Conservation (phyloP, 257 asterid species). For the Solanum medicagineum region DNA sequence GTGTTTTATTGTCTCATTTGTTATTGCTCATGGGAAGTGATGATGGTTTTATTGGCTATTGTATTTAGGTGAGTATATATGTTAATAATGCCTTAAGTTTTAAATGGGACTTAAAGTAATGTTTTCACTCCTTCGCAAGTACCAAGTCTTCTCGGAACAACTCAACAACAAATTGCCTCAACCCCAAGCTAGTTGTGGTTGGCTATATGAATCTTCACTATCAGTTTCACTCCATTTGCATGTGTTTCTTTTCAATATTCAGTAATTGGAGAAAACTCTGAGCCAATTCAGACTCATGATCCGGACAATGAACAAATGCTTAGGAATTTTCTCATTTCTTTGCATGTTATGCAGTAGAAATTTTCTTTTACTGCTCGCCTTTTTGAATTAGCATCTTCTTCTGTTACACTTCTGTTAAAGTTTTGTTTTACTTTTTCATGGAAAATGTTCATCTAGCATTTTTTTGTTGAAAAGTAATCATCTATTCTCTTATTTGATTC, state of each 20-base stretch:
- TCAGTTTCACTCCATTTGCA: not conserved
- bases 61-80: not conserved
- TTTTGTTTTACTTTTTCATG: not conserved
- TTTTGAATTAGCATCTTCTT: not conserved
- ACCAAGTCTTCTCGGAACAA: not conserved
- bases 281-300: not conserved
- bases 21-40: not conserved
- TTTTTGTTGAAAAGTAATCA: not conserved
- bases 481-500: not conserved
- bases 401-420: not conserved
- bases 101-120: not conserved
- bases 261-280: not conserved
- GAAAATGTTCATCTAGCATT: not conserved
- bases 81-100: not conserved
- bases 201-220: not conserved
- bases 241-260: not conserved
- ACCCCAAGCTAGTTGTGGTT: not conserved
- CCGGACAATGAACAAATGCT: not conserved
- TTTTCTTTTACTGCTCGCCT: not conserved
- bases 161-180: not conserved
- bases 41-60: not conserved
- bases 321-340: not conserved
- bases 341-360: not conserved
- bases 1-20: not conserved
- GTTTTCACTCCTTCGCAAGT: not conserved